A percentile compares a stretch with the other conserved stretches of the same genome.
Conservation (phyloP, 352 stramenopile genomes). For the Phytophthora nicotianae region DNA sequence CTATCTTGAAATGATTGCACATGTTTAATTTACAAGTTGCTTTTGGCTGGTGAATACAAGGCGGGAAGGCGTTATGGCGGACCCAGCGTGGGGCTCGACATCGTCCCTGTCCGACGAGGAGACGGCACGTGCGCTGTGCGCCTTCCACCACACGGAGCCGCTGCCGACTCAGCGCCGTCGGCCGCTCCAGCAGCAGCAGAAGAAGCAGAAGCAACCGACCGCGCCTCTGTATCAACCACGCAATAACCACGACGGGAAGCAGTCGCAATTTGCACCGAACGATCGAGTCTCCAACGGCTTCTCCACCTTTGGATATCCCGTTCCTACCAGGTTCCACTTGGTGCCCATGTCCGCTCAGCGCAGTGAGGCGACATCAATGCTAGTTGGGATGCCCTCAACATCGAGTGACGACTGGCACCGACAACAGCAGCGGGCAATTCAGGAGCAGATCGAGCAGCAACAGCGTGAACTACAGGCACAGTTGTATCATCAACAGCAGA, state of each 20-base stretch:
- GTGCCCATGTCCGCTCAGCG: slow-evolving; percentile 5
- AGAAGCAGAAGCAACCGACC: slow-evolving; percentile 1
- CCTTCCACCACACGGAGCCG: slow-evolving; percentile 24
- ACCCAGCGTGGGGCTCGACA: slow-evolving; percentile 32
- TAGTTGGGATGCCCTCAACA: slow-evolving; percentile 24
- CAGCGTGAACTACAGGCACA: slow-evolving; percentile 13
- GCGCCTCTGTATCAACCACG: slow-evolving; percentile 5
- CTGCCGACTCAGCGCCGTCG: slow-evolving; percentile 7
- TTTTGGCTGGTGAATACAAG: slow-evolving; percentile 13
- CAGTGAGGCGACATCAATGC: slow-evolving; percentile 15
- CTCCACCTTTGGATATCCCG: slow-evolving; percentile 12
- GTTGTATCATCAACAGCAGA: slow-evolving; percentile 28
- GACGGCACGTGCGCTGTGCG: slow-evolving; percentile 30
- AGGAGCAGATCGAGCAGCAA: slow-evolving; percentile 27
- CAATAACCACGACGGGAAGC: slow-evolving; percentile 6
- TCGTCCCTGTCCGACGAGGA: slow-evolving; percentile 36
- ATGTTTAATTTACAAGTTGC: slow-evolving; percentile 6
- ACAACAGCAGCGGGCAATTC: slow-evolving; percentile 31
- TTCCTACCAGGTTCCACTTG: slow-evolving; percentile 10
- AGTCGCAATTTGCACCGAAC: slow-evolving; percentile 9
- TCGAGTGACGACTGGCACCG: slow-evolving; percentile 25
- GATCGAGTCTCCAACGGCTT: neutral
- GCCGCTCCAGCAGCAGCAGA: slow-evolving; percentile 7
- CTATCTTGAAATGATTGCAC: slow-evolving; percentile 10
- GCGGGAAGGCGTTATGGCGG: slow-evolving; percentile 26